These are phyloP conservation scores for Neofusicoccum parvum DNA, from an alignment of 2,329 filamentous ascomycete genomes.

Conservation along the genomic window DNA sequence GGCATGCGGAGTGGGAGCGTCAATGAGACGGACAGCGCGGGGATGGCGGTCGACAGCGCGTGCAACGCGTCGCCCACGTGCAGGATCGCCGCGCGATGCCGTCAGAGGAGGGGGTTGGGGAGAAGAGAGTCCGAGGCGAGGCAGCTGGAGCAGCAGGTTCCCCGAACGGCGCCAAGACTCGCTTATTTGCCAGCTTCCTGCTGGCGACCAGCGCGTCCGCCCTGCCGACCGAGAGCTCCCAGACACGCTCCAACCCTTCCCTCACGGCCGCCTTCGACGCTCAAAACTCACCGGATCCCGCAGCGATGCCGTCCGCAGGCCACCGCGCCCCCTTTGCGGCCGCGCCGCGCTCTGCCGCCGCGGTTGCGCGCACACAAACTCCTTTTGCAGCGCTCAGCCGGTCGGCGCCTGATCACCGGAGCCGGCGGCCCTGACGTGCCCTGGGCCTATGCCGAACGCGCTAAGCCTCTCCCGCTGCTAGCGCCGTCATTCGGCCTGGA, in stretches of 20 bases:
- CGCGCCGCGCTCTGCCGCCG: background rate
- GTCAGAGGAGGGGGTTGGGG: background rate
- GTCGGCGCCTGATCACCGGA: slow-evolving; percentile 7
- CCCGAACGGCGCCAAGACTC: slow-evolving; percentile 1
- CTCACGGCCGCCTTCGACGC: background rate
- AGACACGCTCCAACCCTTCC: background rate
- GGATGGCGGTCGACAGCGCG: background rate
- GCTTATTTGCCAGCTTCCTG: slow-evolving; percentile 12
- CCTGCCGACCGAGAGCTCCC: slow-evolving; percentile 12
- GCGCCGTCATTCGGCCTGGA: slow-evolving; percentile 16
- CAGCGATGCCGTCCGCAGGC: background rate
- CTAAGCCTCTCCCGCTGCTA: slow-evolving; percentile 15
- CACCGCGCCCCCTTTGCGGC: background rate
- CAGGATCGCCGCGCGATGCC: slow-evolving; percentile 13
- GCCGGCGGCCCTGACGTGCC: slow-evolving; percentile 17
- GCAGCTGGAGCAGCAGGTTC: background rate
- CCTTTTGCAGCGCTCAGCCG: background rate
- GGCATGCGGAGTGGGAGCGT: background rate
- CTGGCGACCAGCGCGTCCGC: slow-evolving; percentile 6
- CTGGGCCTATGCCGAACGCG: slow-evolving; percentile 6
- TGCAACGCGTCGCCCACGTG: background rate
- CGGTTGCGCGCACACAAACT: background rate
- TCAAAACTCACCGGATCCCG: slow-evolving; percentile 5
- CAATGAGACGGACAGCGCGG: background rate
- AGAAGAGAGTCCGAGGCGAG: background rate